These are phyloP conservation scores for Kwoniella pini DNA, from an alignment of 768 basidiomycete genomes.

Conservation along the genomic window DNA sequence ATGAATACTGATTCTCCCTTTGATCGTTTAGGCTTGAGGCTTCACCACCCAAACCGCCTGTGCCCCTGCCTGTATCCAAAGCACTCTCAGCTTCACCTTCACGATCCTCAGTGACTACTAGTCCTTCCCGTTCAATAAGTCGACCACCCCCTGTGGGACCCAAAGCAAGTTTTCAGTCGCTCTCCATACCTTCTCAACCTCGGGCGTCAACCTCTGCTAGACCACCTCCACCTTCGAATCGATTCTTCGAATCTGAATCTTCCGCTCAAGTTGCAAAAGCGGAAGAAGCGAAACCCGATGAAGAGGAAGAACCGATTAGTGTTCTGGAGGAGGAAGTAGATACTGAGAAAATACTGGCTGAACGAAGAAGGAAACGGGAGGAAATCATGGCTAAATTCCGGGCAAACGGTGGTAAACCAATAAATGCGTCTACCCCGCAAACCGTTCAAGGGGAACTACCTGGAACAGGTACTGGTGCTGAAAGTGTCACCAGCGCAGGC, in stretches of 20 bases:
- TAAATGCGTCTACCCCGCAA: slow-evolving; percentile 13
- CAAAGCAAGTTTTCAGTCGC: slow-evolving; percentile 57
- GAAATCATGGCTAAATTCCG: slow-evolving; percentile 53
- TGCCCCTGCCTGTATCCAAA: slow-evolving; percentile 16
- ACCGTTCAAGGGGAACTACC: slow-evolving; percentile 4
- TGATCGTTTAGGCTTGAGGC: slow-evolving; percentile 30
- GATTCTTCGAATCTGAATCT: slow-evolving; percentile 23
- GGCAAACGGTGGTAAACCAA: slow-evolving; percentile 40
- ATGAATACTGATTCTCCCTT: slow-evolving; percentile 39
- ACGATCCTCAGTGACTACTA: not conserved
- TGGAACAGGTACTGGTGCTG: slow-evolving; percentile 29
- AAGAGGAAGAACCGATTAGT: slow-evolving; percentile 29
- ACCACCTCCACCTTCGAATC: slow-evolving; percentile 16
- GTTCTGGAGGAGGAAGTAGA: slow-evolving; percentile 39
- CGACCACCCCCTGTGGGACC: slow-evolving; percentile 54
- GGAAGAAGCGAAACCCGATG: slow-evolving; percentile 15
- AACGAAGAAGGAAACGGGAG: slow-evolving; percentile 46
- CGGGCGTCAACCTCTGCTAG: slow-evolving; percentile 5
- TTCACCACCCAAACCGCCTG: slow-evolving; percentile 28
- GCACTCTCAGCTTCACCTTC: not conserved
- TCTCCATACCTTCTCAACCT: slow-evolving; percentile 18
- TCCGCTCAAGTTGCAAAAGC: slow-evolving; percentile 6
- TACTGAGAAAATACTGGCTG: slow-evolving; percentile 47
- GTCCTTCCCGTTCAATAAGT: slow-evolving; percentile 27
- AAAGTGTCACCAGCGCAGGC: slow-evolving; percentile 40